Conservation (phyloP, 805 yeast genomes). For the Candida tibetensis region DNA sequence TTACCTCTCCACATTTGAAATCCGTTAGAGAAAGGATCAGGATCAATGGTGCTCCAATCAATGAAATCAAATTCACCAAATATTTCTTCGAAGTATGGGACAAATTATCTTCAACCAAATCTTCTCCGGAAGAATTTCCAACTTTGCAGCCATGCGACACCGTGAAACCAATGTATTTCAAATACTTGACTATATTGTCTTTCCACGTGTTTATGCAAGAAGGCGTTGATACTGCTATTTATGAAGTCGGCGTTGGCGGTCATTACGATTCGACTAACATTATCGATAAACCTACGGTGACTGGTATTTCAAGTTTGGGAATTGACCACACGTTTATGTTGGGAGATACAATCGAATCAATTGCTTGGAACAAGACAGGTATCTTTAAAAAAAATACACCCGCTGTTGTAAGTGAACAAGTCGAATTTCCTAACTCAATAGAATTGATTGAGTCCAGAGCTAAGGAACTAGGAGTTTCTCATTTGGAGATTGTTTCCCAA, state of each 20-base stretch:
- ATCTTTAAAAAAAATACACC: constrained; percentile 69
- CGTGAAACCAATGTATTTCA: constrained; percentile 88
- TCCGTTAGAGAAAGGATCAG: constrained; percentile 89
- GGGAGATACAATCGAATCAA: constrained; percentile 83
- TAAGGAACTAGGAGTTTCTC: constrained; percentile 47
- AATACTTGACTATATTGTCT: constrained; percentile 82
- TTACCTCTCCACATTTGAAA: constrained; percentile 93
- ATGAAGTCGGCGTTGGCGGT: constrained; percentile 99
- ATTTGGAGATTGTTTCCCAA: constrained; percentile 51
- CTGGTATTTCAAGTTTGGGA: constrained; percentile 85
- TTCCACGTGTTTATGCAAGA: constrained; percentile 88
- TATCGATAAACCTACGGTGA: constrained; percentile 71
- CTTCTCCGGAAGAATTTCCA: constrained; percentile 62
- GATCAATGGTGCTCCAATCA: constrained; percentile 81
- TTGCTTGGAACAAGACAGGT: constrained; percentile 96
- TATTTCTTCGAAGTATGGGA: constrained; percentile 97
- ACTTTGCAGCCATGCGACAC: constrained; percentile 60
- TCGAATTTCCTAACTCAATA: constrained; percentile 49
- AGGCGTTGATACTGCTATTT: constrained; percentile 89
- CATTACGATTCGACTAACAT: constrained; percentile 95
- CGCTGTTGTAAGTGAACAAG: constrained; percentile 65
- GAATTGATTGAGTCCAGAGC: constrained; percentile 65
- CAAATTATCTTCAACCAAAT: constrained; percentile 54
- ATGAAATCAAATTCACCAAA: constrained; percentile 74
- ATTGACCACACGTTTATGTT: constrained; percentile 87